Conservation (phyloP, 2,329 filamentous ascomycete genomes). For the Neonectria coccinea region DNA sequence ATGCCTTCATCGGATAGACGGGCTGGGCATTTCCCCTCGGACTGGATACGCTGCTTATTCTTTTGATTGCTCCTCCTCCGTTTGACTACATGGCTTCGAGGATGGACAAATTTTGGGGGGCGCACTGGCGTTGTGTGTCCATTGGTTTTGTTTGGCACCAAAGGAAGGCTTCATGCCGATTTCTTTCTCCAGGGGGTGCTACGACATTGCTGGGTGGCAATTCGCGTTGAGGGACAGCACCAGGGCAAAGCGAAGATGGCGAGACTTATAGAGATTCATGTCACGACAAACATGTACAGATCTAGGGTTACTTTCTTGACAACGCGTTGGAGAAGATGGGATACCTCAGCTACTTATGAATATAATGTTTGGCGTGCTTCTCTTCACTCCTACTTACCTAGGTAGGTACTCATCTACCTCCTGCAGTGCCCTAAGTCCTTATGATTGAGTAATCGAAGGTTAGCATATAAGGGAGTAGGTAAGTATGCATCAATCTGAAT, state of each 20-base stretch:
- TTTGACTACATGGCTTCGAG: conserved; percentile 30
- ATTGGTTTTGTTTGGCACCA: conserved; percentile 20
- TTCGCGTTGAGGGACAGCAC: conserved; percentile 19
- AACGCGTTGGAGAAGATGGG: conserved; percentile 21
- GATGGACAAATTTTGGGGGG: conserved; percentile 30
- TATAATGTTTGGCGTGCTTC: conserved; percentile 28
- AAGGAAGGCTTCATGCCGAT: conserved; percentile 24
- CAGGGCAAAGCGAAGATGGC: conserved; percentile 26
- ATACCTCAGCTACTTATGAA: conserved; percentile 35
- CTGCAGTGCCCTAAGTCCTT: too few relatives aligned
- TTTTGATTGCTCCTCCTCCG: conserved; percentile 27
- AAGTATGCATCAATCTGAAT: not conserved
- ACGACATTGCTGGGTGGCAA: conserved; percentile 22
- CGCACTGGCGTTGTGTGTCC: conserved; percentile 42
- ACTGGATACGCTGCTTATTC: conserved; percentile 34
- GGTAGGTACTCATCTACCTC: too few relatives aligned
- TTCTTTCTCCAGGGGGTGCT: conserved; percentile 15
- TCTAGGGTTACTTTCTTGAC: conserved; percentile 19
- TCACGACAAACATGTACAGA: conserved; percentile 24
- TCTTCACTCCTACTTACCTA: not conserved
- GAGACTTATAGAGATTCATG: conserved; percentile 30
- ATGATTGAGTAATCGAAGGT: too few relatives aligned
- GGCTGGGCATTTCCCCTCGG: conserved; percentile 36
- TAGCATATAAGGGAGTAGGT: too few relatives aligned
- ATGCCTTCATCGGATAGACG: conserved; percentile 37